Evolutionary conservation across 2,329 filamentous ascomycete genomes (phyloP), one percentile per base, ranked within the genome.

Genomic region (Microdochium bolleyi): DNA sequence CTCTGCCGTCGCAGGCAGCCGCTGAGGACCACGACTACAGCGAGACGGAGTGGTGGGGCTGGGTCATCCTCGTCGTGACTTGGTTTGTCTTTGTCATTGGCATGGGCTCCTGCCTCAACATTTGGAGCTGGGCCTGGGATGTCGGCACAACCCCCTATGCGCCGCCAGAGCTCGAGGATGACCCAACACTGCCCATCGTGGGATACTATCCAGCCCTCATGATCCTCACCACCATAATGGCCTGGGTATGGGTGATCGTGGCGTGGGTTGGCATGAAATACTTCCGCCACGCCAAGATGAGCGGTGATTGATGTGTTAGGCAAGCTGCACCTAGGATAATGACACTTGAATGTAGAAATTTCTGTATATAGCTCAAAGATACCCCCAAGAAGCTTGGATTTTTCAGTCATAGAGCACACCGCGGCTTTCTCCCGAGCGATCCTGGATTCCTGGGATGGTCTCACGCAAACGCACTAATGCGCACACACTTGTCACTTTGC

Each of bases 211-310:
- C 94, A 24, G 90, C 92, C 11, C 73, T 99, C 63, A 88, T 97
- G 58, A 94, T 97, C 54, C 74, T 97, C 60, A 96, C 92, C 3
- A 86, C 85, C 49, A 89, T 99, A 25, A 96, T 99, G 89, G 91
- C 92, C 19, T 99, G 94, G 94, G 90, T 97, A 5, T 99, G 94
- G 94, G 94, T 97, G 19, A 84, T 96, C 13, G 85, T 95, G 54
- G 94, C 95, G 11, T 99, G 94, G 94, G 87, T 97, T 49, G 94
- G 94, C 24, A 97, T 99, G 92, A 99, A 99, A 69, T 97, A 97
- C 70, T 99, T 99, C 66, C 84, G 92, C 61, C 94, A 99, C 75
- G 92, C 94, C 32, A 96, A 96, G 73, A 95, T 97, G 54, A 82
- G 74, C 53, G 79, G 79, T 30, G 80, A 84, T 64, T 89, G 60